phyloP scores from a whole-genome alignment of 2,329 filamentous ascomycete genomes.

The Hypocreales sp. region DNA sequence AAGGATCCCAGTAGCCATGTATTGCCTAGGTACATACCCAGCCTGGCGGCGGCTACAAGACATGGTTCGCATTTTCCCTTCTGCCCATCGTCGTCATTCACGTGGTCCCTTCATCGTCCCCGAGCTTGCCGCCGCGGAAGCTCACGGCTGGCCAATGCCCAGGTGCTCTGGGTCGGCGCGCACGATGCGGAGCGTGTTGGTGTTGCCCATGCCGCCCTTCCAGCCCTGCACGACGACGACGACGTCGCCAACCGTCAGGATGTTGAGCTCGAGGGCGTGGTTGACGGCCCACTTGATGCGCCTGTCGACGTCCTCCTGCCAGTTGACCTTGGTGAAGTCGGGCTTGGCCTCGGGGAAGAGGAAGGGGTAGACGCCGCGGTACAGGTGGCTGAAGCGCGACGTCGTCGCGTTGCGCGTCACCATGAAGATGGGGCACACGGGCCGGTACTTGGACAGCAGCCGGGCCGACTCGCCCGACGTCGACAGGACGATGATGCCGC shows the following conservation, averaged over 20 bases:
- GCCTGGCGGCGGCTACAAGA: no score
- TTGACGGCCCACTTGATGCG: conserved; percentile 95
- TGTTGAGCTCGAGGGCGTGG: conserved; percentile 69
- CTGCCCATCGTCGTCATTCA: no score
- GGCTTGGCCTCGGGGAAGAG: conserved; percentile 85
- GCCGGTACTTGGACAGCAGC: conserved; percentile 94
- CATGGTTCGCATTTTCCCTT: no score
- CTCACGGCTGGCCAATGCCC: conserved; percentile 37
- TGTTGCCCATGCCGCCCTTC: conserved; percentile 85
- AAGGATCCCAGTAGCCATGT: no score
- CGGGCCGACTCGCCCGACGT: conserved; percentile 92
- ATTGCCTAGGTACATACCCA: no score
- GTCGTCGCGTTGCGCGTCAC: conserved; percentile 77
- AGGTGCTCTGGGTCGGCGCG: conserved; percentile 44
- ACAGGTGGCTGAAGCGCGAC: conserved; percentile 83
- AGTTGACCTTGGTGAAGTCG: conserved; percentile 82
- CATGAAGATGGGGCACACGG: conserved; percentile 99
- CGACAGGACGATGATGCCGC: conserved; percentile 89
- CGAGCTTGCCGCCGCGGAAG: no score
- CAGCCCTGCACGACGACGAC: conserved; percentile 80
- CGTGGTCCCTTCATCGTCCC: no score
- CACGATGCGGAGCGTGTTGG: conserved; percentile 60
- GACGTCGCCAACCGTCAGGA: conserved; percentile 56
- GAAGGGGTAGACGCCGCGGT: conserved; percentile 97
- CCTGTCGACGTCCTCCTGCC: conserved; percentile 97